Percentiles rank a stretch among this genome's conserved stretches.
These are phyloP conservation scores for Thozetella sp. DNA, from an alignment of 495 filamentous ascomycete genomes.

Conservation along the genomic window DNA sequence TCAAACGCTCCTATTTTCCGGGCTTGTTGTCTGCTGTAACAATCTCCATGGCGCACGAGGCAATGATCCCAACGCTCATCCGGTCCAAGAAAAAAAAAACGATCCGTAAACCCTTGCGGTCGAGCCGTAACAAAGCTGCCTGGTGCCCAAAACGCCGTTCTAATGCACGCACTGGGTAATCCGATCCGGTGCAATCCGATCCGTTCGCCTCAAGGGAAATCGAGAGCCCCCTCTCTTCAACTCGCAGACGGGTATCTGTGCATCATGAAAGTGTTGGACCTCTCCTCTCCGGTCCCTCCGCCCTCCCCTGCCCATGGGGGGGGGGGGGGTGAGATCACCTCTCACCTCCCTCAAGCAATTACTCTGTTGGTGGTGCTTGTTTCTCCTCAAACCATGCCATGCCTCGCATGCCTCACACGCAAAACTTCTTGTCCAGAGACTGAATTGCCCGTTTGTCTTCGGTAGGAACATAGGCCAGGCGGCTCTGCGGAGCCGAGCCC, in stretches of 20 bases:
- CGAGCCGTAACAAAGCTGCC: not conserved
- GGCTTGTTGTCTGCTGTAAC: not conserved
- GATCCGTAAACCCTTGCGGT: not conserved
- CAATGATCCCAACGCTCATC: not conserved
- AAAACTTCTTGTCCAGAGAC: conserved; percentile 60
- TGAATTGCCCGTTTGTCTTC: conserved; percentile 69
- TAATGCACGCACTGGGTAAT: not conserved
- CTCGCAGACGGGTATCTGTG: not conserved
- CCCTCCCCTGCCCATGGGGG: no score
- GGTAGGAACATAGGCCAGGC: conserved; percentile 47
- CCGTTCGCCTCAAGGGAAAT: conserved; percentile 1
- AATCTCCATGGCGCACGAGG: not conserved
- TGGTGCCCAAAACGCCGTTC: not conserved
- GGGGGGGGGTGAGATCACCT: no score
- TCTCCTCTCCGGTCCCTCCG: not conserved
- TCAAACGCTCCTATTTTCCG: not conserved
- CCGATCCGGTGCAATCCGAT: not conserved
- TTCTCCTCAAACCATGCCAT: no score
- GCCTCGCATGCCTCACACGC: not conserved
- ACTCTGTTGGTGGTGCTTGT: no score
- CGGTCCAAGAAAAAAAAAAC: not conserved
- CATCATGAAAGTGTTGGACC: not conserved
- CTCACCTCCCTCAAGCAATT: no score
- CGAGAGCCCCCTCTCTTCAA: not conserved
- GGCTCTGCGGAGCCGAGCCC: conserved; percentile 30